These are phyloP conservation scores for Pseudogymnoascus verrucosus DNA, from an alignment of 2,329 filamentous ascomycete species.

Conservation along the genomic window DNA sequence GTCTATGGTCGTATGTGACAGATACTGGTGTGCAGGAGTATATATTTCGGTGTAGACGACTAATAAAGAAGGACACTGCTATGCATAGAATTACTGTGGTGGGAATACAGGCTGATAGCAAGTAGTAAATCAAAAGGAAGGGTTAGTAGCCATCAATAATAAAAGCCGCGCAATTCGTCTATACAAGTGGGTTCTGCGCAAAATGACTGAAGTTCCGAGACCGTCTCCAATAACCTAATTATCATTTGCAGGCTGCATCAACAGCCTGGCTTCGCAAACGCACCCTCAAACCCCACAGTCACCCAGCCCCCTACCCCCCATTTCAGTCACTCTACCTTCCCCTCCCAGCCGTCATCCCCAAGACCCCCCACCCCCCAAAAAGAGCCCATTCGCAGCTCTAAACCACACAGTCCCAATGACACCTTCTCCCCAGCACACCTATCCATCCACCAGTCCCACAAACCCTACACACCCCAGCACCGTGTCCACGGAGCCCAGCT, in stretches of 20 bases:
- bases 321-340: neutral
- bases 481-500: conserved; percentile 12
- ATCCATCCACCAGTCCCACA: conserved; percentile 12
- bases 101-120: too few species aligned
- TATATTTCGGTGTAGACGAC: too few species aligned
- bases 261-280: too few species aligned
- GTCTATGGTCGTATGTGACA: too few species aligned
- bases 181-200: too few species aligned
- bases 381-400: neutral
- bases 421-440: conserved; percentile 15
- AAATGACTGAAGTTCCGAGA: too few species aligned
- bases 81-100: too few species aligned
- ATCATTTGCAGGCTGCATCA: too few species aligned
- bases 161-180: too few species aligned
- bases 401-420: conserved; percentile 9
- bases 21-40: too few species aligned
- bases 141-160: neutral
- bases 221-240: too few species aligned
- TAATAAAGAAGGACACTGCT: too few species aligned
- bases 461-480: conserved; percentile 12
- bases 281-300: neutral
- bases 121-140: neutral
- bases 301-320: neutral
- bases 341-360: neutral
- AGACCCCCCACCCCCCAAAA: neutral